phyloP scores from a whole-genome alignment of 495 filamentous ascomycete species.

The Massariosphaeria phaeospora region DNA sequence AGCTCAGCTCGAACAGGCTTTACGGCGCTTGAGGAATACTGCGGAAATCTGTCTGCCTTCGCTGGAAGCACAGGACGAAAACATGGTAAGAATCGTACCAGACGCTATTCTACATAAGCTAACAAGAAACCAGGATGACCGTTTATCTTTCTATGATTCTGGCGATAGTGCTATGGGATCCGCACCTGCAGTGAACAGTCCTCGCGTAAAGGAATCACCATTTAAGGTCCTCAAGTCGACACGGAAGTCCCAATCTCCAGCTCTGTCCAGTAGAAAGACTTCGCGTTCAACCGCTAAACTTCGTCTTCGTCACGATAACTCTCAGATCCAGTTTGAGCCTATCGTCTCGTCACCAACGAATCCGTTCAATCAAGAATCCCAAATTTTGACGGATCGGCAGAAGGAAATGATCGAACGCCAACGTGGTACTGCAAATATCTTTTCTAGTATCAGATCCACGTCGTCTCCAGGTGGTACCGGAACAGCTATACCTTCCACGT shows the following conservation, averaged over 20 bases:
- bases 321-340: constrained; percentile 68
- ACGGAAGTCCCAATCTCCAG: constrained; percentile 7
- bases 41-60: constrained; percentile 48
- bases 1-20: constrained; percentile 43
- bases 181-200: neutral
- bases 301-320: constrained; percentile 58
- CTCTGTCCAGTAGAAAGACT: constrained; percentile 1
- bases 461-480: constrained; percentile 33
- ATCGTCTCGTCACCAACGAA: constrained; percentile 55
- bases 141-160: constrained; percentile 24
- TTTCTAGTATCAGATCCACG: constrained; percentile 63
- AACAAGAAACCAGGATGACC: constrained; percentile 8
- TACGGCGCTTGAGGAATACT: constrained; percentile 46
- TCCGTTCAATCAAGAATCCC: constrained; percentile 49
- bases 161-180: neutral
- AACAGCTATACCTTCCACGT: neutral
- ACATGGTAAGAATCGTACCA: constrained; percentile 35
- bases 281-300: constrained; percentile 19
- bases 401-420: constrained; percentile 65
- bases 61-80: constrained; percentile 42
- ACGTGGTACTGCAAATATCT: constrained; percentile 59
- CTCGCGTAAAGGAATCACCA: constrained; percentile 13
- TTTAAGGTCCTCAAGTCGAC: constrained; percentile 2
- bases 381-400: constrained; percentile 68
- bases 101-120: constrained; percentile 50